phyloP scores from a whole-genome alignment of 805 yeast species.

The Monosporozyma servazzii region DNA sequence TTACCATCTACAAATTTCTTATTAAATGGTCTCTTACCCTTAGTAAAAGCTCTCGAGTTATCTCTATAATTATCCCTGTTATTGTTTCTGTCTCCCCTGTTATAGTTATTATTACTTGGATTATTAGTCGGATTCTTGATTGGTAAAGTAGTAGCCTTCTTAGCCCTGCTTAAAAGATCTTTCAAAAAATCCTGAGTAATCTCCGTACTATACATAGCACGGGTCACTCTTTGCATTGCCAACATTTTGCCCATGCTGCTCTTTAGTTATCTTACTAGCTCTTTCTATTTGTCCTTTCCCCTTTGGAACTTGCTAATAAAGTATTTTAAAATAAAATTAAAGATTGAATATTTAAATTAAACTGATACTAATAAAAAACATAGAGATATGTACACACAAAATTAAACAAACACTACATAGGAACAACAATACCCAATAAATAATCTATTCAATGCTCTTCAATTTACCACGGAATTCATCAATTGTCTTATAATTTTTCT shows the following conservation, averaged over 20 bases:
- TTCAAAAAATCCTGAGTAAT: slow-evolving; percentile 27
- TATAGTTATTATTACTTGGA: not conserved
- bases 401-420: not conserved
- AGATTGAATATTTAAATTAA: not conserved
- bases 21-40: not conserved
- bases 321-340: not conserved
- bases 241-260: not conserved
- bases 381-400: no score
- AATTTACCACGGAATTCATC: slow-evolving; percentile 27
- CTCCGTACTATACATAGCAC: slow-evolving; percentile 4
- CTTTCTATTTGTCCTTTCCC: not conserved
- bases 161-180: slow-evolving; percentile 24
- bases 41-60: not conserved
- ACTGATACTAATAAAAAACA: no score
- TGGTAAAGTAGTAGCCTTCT: slow-evolving; percentile 20
- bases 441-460: slow-evolving; percentile 11
- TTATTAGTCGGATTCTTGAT: slow-evolving; percentile 1
- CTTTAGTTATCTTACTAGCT: not conserved
- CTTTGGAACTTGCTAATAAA: not conserved
- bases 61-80: slow-evolving; percentile 2
- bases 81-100: slow-evolving; percentile 1
- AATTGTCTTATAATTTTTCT: slow-evolving; percentile 24
- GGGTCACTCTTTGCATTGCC: not conserved
- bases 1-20: not conserved
- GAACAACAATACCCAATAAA: not conserved